A percentile compares a stretch with the other conserved stretches of the same genome.
phyloP scores from a whole-genome alignment of 169 alveolate species.

The Plasmodium cynomolgi region DNA sequence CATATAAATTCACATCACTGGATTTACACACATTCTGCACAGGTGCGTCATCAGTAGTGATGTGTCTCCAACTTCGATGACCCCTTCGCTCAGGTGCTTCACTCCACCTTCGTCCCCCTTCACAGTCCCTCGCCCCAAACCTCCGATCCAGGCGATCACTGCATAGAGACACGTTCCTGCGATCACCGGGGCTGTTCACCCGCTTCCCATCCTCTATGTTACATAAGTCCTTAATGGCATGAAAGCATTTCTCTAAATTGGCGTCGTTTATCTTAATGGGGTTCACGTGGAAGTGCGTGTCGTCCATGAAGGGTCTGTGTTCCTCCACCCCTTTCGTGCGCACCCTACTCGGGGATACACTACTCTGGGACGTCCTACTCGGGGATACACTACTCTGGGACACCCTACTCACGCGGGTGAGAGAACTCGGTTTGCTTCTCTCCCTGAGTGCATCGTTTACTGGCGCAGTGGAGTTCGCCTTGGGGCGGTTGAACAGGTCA shows the following conservation, averaged over 20 bases:
- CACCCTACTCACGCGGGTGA: neutral
- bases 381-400: neutral
- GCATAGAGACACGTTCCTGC: neutral
- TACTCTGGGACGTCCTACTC: no score
- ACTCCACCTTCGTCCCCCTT: neutral
- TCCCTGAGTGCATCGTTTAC: neutral
- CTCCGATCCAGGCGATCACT: neutral
- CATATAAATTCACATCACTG: slow-evolving; percentile 19
- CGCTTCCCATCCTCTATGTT: neutral
- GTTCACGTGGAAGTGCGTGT: neutral
- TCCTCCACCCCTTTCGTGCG: neutral
- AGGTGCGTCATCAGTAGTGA: neutral
- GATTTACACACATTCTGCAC: neutral
- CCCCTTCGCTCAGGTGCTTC: neutral
- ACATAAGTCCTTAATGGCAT: slow-evolving; percentile 13
- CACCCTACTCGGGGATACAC: neutral
- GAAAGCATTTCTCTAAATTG: neutral
- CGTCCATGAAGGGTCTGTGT: neutral
- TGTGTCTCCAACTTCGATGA: neutral
- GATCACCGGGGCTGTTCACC: neutral
- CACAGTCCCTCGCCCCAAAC: neutral
- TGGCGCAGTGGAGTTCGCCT: neutral
- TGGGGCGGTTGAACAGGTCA: neutral
- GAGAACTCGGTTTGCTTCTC: neutral
- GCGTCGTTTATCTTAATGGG: slow-evolving; percentile 2